A percentile compares a stretch with the other conserved stretches of the same genome.
Evolutionary conservation across 106 monocot species (phyloP).

Genomic region (Hemerocallis citrina): DNA sequence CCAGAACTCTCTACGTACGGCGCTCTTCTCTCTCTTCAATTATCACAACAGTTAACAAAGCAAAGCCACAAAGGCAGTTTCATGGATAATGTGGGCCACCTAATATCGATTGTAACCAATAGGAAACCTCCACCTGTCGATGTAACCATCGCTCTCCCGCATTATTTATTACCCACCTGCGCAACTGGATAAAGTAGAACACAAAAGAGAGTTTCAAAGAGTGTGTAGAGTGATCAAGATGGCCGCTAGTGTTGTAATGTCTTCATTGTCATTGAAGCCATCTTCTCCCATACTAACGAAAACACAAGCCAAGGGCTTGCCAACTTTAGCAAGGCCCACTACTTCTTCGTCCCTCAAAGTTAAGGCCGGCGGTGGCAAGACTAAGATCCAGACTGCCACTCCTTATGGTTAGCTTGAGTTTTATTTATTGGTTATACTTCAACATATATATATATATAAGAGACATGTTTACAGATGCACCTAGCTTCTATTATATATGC

Average conservation of each 20-base stretch:
- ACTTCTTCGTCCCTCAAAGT: slow-evolving; percentile 31
- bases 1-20: not conserved
- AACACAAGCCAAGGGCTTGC: slow-evolving; percentile 18
- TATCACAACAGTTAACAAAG: too few relatives aligned
- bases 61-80: not conserved
- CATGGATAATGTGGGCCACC: not conserved
- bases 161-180: not conserved
- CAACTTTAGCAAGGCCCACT: slow-evolving; percentile 32
- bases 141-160: not conserved
- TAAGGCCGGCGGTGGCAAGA: slow-evolving; percentile 39
- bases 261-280: slow-evolving; percentile 6
- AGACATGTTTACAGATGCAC: too few relatives aligned
- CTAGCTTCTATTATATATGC: too few relatives aligned
- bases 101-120: not conserved
- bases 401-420: slow-evolving; percentile 68
- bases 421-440: too few relatives aligned
- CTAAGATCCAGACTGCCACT: slow-evolving; percentile 61
- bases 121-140: not conserved
- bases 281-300: not conserved
- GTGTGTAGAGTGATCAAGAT: not conserved
- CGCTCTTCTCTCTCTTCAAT: not conserved
- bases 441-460: too few relatives aligned
- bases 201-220: not conserved
- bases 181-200: not conserved
- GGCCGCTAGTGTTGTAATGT: not conserved